Evolutionary conservation across 768 basidiomycete genomes (phyloP).

Genomic region (Coprinopsis strossmayeri): DNA sequence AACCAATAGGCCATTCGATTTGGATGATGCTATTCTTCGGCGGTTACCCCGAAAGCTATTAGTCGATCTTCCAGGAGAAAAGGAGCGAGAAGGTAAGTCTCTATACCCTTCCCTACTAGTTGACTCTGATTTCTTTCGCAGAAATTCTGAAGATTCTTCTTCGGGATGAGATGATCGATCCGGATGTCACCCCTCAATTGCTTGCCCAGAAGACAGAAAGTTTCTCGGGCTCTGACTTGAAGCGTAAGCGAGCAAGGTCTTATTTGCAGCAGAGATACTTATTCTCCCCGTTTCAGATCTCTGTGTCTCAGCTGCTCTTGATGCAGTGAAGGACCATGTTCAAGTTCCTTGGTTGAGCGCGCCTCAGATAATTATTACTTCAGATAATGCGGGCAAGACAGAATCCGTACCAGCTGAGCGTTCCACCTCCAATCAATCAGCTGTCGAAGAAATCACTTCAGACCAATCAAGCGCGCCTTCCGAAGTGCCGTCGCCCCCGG

Average conservation of each 20-base stretch:
- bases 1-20: constrained; percentile 86
- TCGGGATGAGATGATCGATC: constrained; percentile 66
- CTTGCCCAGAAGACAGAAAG: constrained; percentile 72
- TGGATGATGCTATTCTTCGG: constrained; percentile 88
- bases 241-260: constrained; percentile 51
- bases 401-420: not conserved
- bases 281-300: constrained; percentile 51
- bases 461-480: constrained; percentile 4
- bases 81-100: constrained; percentile 79
- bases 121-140: constrained; percentile 26
- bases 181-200: constrained; percentile 52
- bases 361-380: not conserved
- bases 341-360: constrained; percentile 65
- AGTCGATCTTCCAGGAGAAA: constrained; percentile 83
- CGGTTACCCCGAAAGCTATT: constrained; percentile 81
- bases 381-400: not conserved
- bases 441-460: constrained; percentile 5
- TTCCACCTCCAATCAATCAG: no score
- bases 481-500: constrained; percentile 11
- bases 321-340: constrained; percentile 83
- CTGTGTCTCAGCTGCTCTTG: constrained; percentile 88
- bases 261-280: constrained; percentile 4
- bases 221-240: constrained; percentile 93
- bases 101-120: no score
- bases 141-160: constrained; percentile 86